Evolutionary conservation across 2,329 filamentous ascomycete species (phyloP), one percentile per base, ranked within the genome.

Genomic region (Mollisia scopiformis): DNA sequence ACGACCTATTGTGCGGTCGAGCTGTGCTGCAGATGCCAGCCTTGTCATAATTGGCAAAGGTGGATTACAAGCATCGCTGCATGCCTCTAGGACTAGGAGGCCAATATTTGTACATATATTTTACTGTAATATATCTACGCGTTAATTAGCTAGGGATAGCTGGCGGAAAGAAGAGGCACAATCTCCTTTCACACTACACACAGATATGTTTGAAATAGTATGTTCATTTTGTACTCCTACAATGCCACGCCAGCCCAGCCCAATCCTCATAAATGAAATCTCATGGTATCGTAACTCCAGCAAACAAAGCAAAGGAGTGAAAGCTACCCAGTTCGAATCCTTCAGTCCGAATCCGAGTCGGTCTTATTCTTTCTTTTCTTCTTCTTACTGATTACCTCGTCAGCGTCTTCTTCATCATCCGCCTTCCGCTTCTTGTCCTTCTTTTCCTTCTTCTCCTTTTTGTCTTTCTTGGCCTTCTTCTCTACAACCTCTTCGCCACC

Each of bases 361-460:
- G n/a, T n/a, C 31, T 21, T 57, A 46, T n/a, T 41, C 41, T 35
- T 53, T 14, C 25, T 31, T n/a, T 58, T 58, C 43, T 52, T 52
- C 59, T 62, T 58, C 43, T 58, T 62, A 21, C 50, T 51, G 7
- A 19, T 39, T 6, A 57, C 53, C 11, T 56, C 58, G 21, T 25
- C 39, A 19, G 50, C 61, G 33, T 46, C 58, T 39, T 52, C 49
- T 31, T 57, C 61, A 5, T 61, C 58, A n/a, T 57, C 60, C 7
- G 41, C 59, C 46, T 61, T 61, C 27, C 54, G 35, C 25, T 66
- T 62, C 49, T 55, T 65, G 3, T 61, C 58, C 46, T 63, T 59
- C 41, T 63, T 64, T 46, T 35, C 25, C 25, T 62, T 59, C 50
- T 60, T 65, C 49, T 59, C 57, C 28, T 63, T 58, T 55, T 64